A percentile compares a stretch with the other conserved stretches of the same genome.
These are phyloP conservation scores for Parafenestella ontariensis DNA, from an alignment of 2,329 filamentous ascomycete species.

Conservation along the genomic window DNA sequence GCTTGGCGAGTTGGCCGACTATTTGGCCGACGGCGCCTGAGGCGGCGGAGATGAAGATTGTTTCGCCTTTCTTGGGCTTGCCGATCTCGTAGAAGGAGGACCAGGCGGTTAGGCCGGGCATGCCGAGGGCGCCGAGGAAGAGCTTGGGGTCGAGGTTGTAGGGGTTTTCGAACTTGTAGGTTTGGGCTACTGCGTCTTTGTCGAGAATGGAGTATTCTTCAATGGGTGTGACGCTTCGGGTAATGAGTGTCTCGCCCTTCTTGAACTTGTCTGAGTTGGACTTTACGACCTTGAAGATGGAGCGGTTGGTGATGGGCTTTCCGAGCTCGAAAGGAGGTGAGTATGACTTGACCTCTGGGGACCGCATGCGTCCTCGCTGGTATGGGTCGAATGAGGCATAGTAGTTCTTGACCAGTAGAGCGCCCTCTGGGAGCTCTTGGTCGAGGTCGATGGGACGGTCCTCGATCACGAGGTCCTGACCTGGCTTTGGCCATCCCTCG, in stretches of 20 bases:
- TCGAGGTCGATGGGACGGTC: conserved; percentile 71
- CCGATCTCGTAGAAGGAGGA: conserved; percentile 77
- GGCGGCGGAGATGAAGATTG: conserved; percentile 81
- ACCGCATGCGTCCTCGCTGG: conserved; percentile 80
- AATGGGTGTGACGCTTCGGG: conserved; percentile 58
- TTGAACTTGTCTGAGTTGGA: conserved; percentile 69
- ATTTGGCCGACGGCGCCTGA: conserved; percentile 83
- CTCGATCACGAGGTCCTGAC: conserved; percentile 74
- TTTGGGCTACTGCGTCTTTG: conserved; percentile 52
- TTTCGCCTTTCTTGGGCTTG: conserved; percentile 77
- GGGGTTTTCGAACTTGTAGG: conserved; percentile 71
- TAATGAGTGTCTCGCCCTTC: conserved; percentile 71
- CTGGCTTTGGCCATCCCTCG: conserved; percentile 69
- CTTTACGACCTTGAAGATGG: conserved; percentile 73
- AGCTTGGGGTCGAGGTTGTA: conserved; percentile 68
- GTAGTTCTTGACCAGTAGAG: conserved; percentile 72
- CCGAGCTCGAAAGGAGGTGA: conserved; percentile 66
- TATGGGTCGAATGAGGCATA: conserved; percentile 86
- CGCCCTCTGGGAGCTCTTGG: conserved; percentile 64
- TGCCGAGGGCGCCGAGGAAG: conserved; percentile 79
- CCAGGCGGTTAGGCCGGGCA: conserved; percentile 80
- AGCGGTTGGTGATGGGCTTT: conserved; percentile 69
- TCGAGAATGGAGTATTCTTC: conserved; percentile 72
- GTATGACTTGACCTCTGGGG: conserved; percentile 71
- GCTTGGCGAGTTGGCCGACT: conserved; percentile 84